phyloP scores from a whole-genome alignment of 805 yeast genomes.

The Lipomyces japonicus region DNA sequence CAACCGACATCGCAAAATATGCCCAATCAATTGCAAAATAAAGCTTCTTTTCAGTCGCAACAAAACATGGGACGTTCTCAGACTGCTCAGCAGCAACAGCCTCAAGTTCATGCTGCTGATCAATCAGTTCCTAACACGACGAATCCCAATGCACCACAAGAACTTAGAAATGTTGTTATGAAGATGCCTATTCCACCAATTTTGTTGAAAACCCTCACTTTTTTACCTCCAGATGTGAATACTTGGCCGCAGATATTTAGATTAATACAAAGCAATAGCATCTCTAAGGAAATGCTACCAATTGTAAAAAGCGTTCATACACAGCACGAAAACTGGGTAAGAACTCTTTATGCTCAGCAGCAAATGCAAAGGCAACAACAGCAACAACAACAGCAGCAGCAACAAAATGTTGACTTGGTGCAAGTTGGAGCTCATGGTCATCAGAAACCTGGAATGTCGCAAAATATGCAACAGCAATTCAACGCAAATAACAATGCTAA shows the following conservation, averaged over 20 bases:
- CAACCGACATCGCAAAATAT: slow-evolving; percentile 31
- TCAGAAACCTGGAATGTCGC: no score
- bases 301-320: slow-evolving; percentile 64
- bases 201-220: slow-evolving; percentile 63
- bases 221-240: slow-evolving; percentile 68
- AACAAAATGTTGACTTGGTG: slow-evolving; percentile 4
- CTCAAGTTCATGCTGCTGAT: slow-evolving; percentile 23
- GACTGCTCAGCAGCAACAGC: slow-evolving; percentile 28
- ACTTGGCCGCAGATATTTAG: slow-evolving; percentile 80
- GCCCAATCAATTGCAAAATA: slow-evolving; percentile 3
- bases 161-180: slow-evolving; percentile 42
- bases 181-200: slow-evolving; percentile 70
- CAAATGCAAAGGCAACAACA: slow-evolving; percentile 8
- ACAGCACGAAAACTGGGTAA: slow-evolving; percentile 33
- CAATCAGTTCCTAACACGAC: neutral
- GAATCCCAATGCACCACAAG: slow-evolving; percentile 16
- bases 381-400: slow-evolving; percentile 16
- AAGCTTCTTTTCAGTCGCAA: no score
- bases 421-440: no score
- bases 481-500: neutral
- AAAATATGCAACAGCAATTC: neutral
- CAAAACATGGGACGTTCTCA: no score
- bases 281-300: slow-evolving; percentile 57
- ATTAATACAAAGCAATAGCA: slow-evolving; percentile 53
- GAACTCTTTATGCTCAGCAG: slow-evolving; percentile 8